These are phyloP conservation scores for Eucalyptus curtisii DNA, from an alignment of 345 rosid genomes.

Conservation along the genomic window DNA sequence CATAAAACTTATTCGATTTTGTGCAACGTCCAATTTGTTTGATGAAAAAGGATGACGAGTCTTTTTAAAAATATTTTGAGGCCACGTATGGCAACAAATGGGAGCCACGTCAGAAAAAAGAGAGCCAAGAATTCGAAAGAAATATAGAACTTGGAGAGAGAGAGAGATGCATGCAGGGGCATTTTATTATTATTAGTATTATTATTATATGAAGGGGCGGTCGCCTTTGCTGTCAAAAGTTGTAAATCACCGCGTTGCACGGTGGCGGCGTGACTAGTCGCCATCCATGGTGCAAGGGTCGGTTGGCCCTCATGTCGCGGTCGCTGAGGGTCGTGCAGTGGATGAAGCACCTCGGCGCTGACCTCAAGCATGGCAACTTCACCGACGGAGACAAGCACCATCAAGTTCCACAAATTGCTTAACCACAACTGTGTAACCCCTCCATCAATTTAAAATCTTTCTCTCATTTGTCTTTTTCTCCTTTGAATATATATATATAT, in stretches of 20 bases:
- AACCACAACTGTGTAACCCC: neutral
- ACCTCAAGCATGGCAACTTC: neutral
- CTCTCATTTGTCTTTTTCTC: neutral
- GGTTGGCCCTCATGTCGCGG: too few relatives aligned
- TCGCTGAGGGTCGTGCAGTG: too few relatives aligned
- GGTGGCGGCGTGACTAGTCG: too few relatives aligned
- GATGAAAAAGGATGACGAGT: neutral
- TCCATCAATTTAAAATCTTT: neutral
- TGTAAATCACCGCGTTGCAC: too few relatives aligned
- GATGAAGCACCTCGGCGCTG: too few relatives aligned
- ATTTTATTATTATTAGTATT: too few relatives aligned
- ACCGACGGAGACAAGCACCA: neutral
- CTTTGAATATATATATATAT: neutral
- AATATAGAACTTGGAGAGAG: too few relatives aligned
- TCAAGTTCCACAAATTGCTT: neutral
- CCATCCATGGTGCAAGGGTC: too few relatives aligned
- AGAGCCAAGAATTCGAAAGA: neutral
- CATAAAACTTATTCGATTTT: too few relatives aligned
- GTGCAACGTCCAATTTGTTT: neutral
- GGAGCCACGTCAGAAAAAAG: neutral
- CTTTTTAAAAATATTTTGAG: neutral
- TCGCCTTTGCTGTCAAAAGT: too few relatives aligned
- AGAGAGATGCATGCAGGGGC: too few relatives aligned
- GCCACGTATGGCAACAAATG: neutral
- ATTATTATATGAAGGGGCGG: too few relatives aligned